phyloP scores from a whole-genome alignment of 1,284 basidiomycete species.

The Omphalotus olearius region DNA sequence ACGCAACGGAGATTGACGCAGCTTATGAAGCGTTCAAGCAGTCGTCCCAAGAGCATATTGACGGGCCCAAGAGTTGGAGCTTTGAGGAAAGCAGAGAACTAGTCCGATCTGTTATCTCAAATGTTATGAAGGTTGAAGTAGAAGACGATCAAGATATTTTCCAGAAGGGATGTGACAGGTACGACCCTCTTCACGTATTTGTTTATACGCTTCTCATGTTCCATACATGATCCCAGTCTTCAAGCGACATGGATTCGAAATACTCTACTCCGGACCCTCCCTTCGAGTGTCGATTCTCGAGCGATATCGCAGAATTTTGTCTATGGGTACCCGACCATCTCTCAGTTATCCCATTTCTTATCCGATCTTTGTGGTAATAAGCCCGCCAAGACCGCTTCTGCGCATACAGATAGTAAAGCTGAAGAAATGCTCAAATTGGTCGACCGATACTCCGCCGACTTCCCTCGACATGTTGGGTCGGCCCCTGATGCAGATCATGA shows the following conservation, averaged over 20 bases:
- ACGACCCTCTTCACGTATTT: not conserved
- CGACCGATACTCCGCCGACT: not conserved
- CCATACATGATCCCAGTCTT: conserved; percentile 11
- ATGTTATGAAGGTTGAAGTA: conserved; percentile 5
- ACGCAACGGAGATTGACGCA: conserved; percentile 25
- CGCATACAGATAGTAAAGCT: too few species aligned
- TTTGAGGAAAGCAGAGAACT: not conserved
- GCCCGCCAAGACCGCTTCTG: too few species aligned
- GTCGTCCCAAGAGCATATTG: not conserved
- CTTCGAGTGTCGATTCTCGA: not conserved
- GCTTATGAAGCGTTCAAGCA: conserved; percentile 10
- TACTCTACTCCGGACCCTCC: conserved; percentile 13
- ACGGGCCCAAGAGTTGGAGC: not conserved
- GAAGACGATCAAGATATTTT: conserved; percentile 17
- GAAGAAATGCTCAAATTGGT: not conserved
- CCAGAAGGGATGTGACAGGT: conserved; percentile 22
- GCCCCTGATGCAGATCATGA: not conserved
- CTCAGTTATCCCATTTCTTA: conserved; percentile 16
- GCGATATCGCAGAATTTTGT: conserved; percentile 22
- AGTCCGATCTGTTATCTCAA: conserved; percentile 10
- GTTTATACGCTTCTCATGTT: not conserved
- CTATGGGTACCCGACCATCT: conserved; percentile 31
- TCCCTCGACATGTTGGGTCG: not conserved
- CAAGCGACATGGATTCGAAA: conserved; percentile 21
- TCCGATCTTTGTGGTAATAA: too few species aligned